A percentile compares a stretch with the other conserved stretches of the same genome.
phyloP scores from a whole-genome alignment of 192 early-diverging fungal species.

The Rhizophagus sp. region DNA sequence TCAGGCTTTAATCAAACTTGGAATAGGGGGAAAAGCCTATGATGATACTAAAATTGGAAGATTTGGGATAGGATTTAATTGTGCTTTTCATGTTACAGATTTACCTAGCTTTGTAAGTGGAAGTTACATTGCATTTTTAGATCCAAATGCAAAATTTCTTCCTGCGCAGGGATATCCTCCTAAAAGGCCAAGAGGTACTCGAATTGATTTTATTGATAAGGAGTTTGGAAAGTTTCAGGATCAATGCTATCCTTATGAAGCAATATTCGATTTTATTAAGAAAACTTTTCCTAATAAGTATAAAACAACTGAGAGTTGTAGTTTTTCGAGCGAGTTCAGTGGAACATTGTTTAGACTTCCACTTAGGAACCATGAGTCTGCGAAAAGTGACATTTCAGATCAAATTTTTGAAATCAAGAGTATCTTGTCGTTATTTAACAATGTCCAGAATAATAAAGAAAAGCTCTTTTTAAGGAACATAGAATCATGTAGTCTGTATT shows the following conservation, averaged over 20 bases:
- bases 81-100: constrained; percentile 27
- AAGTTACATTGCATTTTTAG: constrained; percentile 24
- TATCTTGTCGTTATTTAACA: not conserved
- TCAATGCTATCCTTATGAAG: no score
- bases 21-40: constrained; percentile 18
- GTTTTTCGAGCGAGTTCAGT: not conserved
- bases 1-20: constrained; percentile 18
- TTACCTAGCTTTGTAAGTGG: constrained; percentile 31
- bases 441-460: not conserved
- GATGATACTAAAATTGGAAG: not conserved
- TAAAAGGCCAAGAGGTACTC: not conserved
- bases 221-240: not conserved
- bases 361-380: not conserved
- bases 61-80: constrained; percentile 24
- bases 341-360: constrained; percentile 4
- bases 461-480: not conserved
- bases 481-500: not conserved
- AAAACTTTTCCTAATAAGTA: not conserved
- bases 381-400: not conserved
- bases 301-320: not conserved
- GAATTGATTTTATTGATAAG: not conserved
- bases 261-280: not conserved
- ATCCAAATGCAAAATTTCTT: constrained; percentile 31
- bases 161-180: not conserved
- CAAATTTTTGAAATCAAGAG: not conserved